Evolutionary conservation across 495 filamentous ascomycete species (phyloP), one percentile per base, ranked within the genome.

Genomic region (Xylaria curta): DNA sequence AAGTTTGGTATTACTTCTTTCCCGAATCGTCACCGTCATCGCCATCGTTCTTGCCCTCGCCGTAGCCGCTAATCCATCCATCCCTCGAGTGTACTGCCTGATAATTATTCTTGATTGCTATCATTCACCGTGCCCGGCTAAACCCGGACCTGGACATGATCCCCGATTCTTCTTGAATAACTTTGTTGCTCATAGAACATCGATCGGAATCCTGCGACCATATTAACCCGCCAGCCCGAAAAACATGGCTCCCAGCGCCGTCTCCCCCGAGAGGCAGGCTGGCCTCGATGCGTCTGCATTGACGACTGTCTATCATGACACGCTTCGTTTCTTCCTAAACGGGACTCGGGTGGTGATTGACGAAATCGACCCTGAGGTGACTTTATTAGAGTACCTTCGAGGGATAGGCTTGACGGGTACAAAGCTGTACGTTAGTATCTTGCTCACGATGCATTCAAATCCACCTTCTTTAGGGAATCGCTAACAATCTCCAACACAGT

Each of bases 321-420:
- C 82, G 12, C 89, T 97, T 61, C 87, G 89, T 1, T 98, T 99
- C 84, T 98, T 94, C 81, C 90, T 99, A 40, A 99, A 99, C 79
- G 95, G 95, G 67, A 96, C 96, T n/a, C 93, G 91, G 70, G 92
- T 98, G 56, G 86, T 89, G 1, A 84, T 98, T 9, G 93, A 97
- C 72, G 88, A 92, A 0, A 84, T 93, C 70, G 93, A 98, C 76
- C 95, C 95, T 0, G 95, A 97, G 75, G 83, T 96, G n/a, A 98
- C 95, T 0, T 85, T 98, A 17, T 86, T 98, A 3, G 94, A 98
- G 80, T 98, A 98, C 75, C 85, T 98, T 44, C 86, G 95, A 56
- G 94, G 94, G 9, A 92, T 97, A 72, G 95, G 95, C 0, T 84
- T 97, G 60, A 98, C 95, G 53, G 87, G 91, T 33, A 89, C 89